Evolutionary conservation across 495 filamentous ascomycete species (phyloP).

Genomic region (Penicillium manginii): DNA sequence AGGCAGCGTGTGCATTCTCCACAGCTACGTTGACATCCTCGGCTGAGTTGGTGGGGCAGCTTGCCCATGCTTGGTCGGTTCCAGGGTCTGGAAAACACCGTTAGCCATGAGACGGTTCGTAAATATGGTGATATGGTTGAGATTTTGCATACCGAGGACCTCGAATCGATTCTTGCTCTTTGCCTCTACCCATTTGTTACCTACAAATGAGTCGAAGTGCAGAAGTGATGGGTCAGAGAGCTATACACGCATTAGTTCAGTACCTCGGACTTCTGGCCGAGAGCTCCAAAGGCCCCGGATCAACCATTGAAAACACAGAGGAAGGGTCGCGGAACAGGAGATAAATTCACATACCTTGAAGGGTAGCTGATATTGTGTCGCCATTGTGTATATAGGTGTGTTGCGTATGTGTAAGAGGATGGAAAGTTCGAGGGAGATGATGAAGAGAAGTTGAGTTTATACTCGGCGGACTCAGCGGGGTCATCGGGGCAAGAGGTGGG

Average conservation of each 20-base stretch:
- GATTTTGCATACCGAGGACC: constrained; percentile 53
- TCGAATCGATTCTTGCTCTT: constrained; percentile 68
- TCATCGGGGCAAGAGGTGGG: no score
- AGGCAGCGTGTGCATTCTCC: constrained; percentile 60
- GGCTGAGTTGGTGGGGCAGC: constrained; percentile 60
- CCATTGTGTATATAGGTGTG: constrained; percentile 26
- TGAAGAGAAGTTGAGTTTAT: background rate
- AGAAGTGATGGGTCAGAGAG: constrained; percentile 62
- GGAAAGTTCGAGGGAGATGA: background rate
- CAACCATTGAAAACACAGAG: background rate
- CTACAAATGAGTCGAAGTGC: constrained; percentile 61
- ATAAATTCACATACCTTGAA: constrained; percentile 36
- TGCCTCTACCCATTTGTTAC: constrained; percentile 64
- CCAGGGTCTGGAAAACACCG: constrained; percentile 59
- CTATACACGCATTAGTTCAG: constrained; percentile 30
- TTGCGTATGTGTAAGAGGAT: background rate
- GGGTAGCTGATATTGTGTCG: constrained; percentile 41
- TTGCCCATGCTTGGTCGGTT: constrained; percentile 64
- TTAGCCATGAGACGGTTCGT: background rate
- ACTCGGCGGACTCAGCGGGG: background rate
- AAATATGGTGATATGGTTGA: constrained; percentile 9
- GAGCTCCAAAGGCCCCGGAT: constrained; percentile 4
- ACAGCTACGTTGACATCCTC: constrained; percentile 67
- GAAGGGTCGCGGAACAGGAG: background rate
- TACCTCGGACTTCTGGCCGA: constrained; percentile 21